Evolutionary conservation across 768 basidiomycete species (phyloP), one percentile per base, ranked within the genome.

Genomic region (Russula emetica): DNA sequence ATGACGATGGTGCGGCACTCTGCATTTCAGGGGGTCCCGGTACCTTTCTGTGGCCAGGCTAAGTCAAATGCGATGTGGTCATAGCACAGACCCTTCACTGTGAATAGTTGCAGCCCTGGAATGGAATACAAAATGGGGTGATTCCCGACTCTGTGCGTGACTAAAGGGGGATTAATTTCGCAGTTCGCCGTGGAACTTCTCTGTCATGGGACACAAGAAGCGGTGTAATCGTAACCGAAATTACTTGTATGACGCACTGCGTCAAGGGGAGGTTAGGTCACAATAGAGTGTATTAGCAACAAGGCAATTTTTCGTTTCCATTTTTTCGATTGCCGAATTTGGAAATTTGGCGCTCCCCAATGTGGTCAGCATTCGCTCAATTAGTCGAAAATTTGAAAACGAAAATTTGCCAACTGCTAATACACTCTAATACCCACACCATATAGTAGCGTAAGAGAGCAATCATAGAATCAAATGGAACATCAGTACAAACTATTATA

Each of bases 401-500:
- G n/a, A n/a, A n/a, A n/a, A n/a, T n/a, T n/a, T n/a, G n/a, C n/a
- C n/a, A n/a, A n/a, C n/a, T n/a, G n/a, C n/a, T n/a, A n/a, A n/a
- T n/a, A n/a, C n/a, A n/a, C n/a, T n/a, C n/a, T n/a, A n/a, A n/a
- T 44, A 60, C 22, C 22, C 55, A 47, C 52, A 53, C 64, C 55
- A 47, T 65, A 65, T 59, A 65, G 60, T 65, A 65, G 20, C 40
- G 59, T 64, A 61, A 47, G 58, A 64, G 28, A 49, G 34, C 51
- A 28, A 32, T 34, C 24, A 36, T 26, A 51, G 26, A 49, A 55
- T 44, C 62, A 26, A 13, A 53, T 63, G n/a, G 22, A 30, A 38
- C n/a, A 52, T 22, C 44, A 55, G 47, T 64, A 64, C 63, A 64
- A 28, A 50, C 22, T 28, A 32, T 58, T 44, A 36, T 47, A 54